Evolutionary conservation across 129 eudicot genomes (phyloP).

Genomic region (Artemisia argyi): DNA sequence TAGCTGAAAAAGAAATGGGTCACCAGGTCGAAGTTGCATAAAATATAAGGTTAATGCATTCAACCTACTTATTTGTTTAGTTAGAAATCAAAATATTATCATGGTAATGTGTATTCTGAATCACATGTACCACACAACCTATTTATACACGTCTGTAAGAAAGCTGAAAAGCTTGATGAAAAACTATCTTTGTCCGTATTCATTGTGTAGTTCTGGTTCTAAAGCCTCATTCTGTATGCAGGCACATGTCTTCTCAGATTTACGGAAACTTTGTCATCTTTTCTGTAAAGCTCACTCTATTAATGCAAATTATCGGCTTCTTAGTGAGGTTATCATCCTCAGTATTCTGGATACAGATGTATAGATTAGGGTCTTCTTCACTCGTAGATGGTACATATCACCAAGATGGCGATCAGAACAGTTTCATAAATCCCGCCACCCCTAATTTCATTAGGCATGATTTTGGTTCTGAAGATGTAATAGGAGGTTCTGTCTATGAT

Average conservation of each 20-base stretch:
- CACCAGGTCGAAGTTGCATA: no score
- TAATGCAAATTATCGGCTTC: slow-evolving; percentile 80
- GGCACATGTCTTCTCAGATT: slow-evolving; percentile 68
- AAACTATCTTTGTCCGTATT: slow-evolving; percentile 13
- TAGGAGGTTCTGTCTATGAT: slow-evolving; percentile 91
- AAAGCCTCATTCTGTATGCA: slow-evolving; percentile 38
- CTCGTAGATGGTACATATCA: slow-evolving; percentile 49
- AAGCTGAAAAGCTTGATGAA: background rate
- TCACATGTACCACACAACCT: no score
- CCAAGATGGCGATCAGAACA: slow-evolving; percentile 74
- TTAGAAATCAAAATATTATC: no score
- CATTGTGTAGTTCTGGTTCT: slow-evolving; percentile 12
- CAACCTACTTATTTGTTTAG: no score
- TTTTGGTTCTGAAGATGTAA: slow-evolving; percentile 66
- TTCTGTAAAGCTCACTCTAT: slow-evolving; percentile 66
- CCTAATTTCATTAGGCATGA: slow-evolving; percentile 53
- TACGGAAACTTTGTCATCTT: slow-evolving; percentile 58
- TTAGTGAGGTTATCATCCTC: slow-evolving; percentile 72
- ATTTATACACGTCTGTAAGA: no score
- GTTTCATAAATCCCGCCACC: slow-evolving; percentile 80
- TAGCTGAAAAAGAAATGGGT: no score
- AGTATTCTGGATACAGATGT: slow-evolving; percentile 89
- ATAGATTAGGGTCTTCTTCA: slow-evolving; percentile 90
- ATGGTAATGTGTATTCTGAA: no score
- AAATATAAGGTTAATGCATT: no score